These are phyloP conservation scores for Candida alai DNA, from an alignment of 805 yeast species.

Conservation along the genomic window DNA sequence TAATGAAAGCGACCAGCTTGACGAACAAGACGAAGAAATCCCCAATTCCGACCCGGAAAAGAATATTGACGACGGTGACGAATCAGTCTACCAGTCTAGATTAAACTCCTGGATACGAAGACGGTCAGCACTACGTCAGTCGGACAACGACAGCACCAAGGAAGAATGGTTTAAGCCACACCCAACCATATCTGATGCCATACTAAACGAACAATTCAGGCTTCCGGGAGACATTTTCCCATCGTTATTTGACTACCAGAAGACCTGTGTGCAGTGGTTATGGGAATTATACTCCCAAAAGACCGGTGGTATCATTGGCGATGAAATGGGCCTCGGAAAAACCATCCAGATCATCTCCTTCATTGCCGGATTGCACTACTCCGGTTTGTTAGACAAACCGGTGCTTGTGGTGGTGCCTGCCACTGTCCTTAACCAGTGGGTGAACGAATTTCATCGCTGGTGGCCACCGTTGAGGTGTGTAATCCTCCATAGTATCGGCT, in stretches of 20 bases:
- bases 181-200: conserved; percentile 73
- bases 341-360: conserved; percentile 91
- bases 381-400: conserved; percentile 70
- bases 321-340: conserved; percentile 97
- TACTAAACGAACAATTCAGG: conserved; percentile 61
- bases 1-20: conserved; percentile 12
- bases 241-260: conserved; percentile 85
- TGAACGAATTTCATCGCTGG: conserved; percentile 94
- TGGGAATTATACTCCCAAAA: conserved; percentile 89
- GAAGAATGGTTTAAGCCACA: conserved; percentile 76
- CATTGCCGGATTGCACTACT: conserved; percentile 84
- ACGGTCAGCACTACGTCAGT: conserved; percentile 44
- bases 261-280: conserved; percentile 96
- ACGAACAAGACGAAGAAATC: conserved; percentile 9
- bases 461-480: conserved; percentile 93
- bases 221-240: conserved; percentile 92
- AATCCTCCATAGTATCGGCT: conserved; percentile 87
- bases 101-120: conserved; percentile 54
- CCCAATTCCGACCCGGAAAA: conserved; percentile 17
- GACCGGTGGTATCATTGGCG: conserved; percentile 95
- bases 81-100: conserved; percentile 55
- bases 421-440: conserved; percentile 95
- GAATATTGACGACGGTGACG: conserved; percentile 80
- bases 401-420: conserved; percentile 92
- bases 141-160: conserved; percentile 7